phyloP scores from a whole-genome alignment of 176 grass and related monocot species.

The Ananas comosus region DNA sequence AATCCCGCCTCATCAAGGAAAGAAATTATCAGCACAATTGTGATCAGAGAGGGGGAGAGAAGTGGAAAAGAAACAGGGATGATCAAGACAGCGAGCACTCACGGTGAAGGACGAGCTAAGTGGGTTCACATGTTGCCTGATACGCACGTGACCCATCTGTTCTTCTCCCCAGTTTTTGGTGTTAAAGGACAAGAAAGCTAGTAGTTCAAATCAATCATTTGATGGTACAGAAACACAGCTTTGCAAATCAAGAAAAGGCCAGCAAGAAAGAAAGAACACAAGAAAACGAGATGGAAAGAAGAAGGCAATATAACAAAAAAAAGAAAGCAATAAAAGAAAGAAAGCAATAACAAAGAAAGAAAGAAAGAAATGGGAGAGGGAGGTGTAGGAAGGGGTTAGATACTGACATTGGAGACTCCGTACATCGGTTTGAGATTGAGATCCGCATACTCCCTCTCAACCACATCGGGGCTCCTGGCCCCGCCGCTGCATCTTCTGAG shows the following conservation, averaged over 20 bases:
- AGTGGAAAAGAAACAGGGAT: not conserved
- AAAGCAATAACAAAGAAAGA: not conserved
- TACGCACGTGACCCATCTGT: slow-evolving; percentile 75
- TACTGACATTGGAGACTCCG: slow-evolving; percentile 27
- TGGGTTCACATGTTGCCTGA: slow-evolving; percentile 97
- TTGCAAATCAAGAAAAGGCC: too few relatives aligned
- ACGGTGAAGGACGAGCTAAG: slow-evolving; percentile 75
- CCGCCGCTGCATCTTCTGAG: not conserved
- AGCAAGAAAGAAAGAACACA: too few relatives aligned
- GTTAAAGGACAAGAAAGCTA: not conserved
- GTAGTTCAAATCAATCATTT: not conserved
- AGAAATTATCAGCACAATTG: not conserved
- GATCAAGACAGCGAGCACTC: not conserved
- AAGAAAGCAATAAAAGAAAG: not conserved
- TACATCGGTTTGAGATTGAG: slow-evolving; percentile 78
- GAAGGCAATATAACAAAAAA: too few relatives aligned
- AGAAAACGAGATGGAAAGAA: too few relatives aligned
- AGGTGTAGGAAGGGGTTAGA: not conserved
- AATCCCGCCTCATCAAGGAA: not conserved
- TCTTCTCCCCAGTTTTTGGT: not conserved
- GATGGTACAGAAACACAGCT: too few relatives aligned
- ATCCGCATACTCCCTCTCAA: slow-evolving; percentile 77
- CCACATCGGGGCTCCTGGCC: slow-evolving; percentile 42
- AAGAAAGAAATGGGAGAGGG: not conserved
- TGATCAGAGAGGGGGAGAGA: not conserved